Evolutionary conservation across 2,329 filamentous ascomycete genomes (phyloP).

Genomic region (Aspergillus alliaceus): DNA sequence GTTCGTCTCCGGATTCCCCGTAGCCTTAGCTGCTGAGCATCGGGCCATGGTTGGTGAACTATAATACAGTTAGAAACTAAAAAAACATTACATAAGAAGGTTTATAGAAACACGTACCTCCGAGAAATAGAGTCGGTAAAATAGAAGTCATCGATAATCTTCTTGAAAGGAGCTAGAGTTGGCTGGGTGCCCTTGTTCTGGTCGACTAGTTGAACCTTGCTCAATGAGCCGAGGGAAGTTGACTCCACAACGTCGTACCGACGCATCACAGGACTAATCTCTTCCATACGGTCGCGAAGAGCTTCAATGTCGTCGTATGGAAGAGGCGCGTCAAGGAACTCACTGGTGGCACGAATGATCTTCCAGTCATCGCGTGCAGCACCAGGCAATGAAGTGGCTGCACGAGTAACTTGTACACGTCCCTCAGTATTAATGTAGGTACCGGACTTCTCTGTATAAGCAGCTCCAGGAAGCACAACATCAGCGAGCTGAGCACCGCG

Average conservation of each 20-base stretch:
- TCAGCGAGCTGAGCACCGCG: constrained; percentile 89
- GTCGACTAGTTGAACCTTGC: constrained; percentile 93
- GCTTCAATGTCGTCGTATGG: constrained; percentile 91
- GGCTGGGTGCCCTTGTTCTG: constrained; percentile 85
- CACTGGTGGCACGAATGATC: constrained; percentile 89
- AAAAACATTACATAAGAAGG: neutral
- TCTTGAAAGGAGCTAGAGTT: constrained; percentile 74
- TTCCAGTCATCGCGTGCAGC: constrained; percentile 97
- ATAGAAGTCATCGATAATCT: constrained; percentile 93
- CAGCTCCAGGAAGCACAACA: constrained; percentile 86
- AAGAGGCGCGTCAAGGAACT: constrained; percentile 83
- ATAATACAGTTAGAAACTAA: constrained; percentile 15
- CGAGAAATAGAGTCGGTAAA: constrained; percentile 96
- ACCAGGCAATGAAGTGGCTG: constrained; percentile 83
- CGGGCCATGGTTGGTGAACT: constrained; percentile 98
- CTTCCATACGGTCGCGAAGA: constrained; percentile 88
- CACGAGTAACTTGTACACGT: constrained; percentile 88
- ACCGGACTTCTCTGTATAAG: constrained; percentile 94
- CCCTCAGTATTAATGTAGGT: constrained; percentile 99
- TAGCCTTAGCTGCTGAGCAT: constrained; percentile 89
- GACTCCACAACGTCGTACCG: constrained; percentile 91
- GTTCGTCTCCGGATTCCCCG: constrained; percentile 74
- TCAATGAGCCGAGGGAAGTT: constrained; percentile 69
- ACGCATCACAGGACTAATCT: constrained; percentile 87
- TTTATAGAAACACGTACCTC: constrained; percentile 62